Conservation (phyloP, 371 early-diverging fungal genomes). For the Apophysomyces elegans region DNA sequence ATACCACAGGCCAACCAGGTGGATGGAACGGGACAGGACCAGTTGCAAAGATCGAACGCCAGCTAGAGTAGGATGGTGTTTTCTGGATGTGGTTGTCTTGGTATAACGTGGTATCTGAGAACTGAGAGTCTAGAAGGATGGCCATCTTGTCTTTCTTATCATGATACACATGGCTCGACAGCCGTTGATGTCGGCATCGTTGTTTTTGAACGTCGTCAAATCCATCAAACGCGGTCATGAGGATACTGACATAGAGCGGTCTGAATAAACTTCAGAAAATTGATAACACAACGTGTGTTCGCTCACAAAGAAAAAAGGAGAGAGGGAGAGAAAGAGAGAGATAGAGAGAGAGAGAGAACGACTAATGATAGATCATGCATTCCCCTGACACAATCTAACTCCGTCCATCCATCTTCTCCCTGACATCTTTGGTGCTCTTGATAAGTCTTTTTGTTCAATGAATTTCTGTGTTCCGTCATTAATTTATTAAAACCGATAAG, state of each 20-base stretch:
- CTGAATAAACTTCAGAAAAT: slow-evolving; percentile 2
- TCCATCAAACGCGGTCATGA: background rate
- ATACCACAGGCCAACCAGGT: slow-evolving; percentile 23
- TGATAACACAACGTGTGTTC: background rate
- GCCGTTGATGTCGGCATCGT: slow-evolving; percentile 3
- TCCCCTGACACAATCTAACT: slow-evolving; percentile 9
- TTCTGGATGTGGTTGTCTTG: background rate
- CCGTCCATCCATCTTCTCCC: background rate
- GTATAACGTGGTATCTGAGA: background rate
- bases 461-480: background rate
- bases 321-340: slow-evolving; percentile 9
- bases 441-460: background rate
- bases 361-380: background rate
- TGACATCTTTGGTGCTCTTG: background rate
- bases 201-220: background rate
- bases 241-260: background rate
- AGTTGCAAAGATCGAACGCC: slow-evolving; percentile 17
- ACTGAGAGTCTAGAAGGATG: too few relatives aligned
- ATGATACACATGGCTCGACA: slow-evolving; percentile 11
- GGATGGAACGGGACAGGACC: slow-evolving; percentile 18
- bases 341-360: background rate
- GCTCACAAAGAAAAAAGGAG: slow-evolving; percentile 1
- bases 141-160: background rate
- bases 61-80: slow-evolving; percentile 3
- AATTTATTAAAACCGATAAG: background rate